A percentile compares a stretch with the other conserved stretches of the same genome.
These are phyloP conservation scores for Dendrocalamus sinicus DNA, from an alignment of 176 grass and related monocot genomes.

Conservation along the genomic window DNA sequence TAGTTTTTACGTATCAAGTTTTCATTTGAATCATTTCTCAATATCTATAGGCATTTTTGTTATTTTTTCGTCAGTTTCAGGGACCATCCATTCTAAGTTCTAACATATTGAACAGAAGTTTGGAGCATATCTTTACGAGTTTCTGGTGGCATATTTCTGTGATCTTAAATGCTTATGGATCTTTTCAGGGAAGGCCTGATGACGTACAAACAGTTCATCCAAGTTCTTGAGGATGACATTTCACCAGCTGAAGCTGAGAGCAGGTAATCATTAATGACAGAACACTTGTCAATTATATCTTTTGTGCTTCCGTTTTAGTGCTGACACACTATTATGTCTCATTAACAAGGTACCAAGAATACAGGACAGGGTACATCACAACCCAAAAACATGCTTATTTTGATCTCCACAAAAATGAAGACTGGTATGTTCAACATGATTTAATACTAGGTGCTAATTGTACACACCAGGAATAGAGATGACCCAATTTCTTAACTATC, in stretches of 20 bases:
- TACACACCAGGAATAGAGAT: background rate
- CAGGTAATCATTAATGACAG: slow-evolving; percentile 53
- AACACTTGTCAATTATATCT: slow-evolving; percentile 13
- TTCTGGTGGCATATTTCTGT: slow-evolving; percentile 21
- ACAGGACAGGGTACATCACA: slow-evolving; percentile 91
- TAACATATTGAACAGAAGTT: slow-evolving; percentile 5
- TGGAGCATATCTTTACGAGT: slow-evolving; percentile 14
- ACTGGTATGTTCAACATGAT: slow-evolving; percentile 58
- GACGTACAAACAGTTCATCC: slow-evolving; percentile 98
- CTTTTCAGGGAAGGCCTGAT: slow-evolving; percentile 92
- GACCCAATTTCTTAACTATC: slow-evolving; percentile 15
- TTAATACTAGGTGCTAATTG: slow-evolving; percentile 16
- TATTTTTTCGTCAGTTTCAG: slow-evolving; percentile 9
- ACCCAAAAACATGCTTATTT: slow-evolving; percentile 98
- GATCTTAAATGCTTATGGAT: slow-evolving; percentile 43
- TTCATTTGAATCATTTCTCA: slow-evolving; percentile 20
- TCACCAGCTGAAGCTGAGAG: slow-evolving; percentile 91
- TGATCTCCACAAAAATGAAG: slow-evolving; percentile 93
- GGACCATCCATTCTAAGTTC: background rate
- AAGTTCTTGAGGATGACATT: slow-evolving; percentile 99
- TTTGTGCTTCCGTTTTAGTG: background rate
- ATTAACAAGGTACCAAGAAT: slow-evolving; percentile 88
- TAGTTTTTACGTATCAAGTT: background rate
- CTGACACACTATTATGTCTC: slow-evolving; percentile 23
- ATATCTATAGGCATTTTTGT: slow-evolving; percentile 14